Evolutionary conservation across 352 stramenopile species (phyloP).

Genomic region (Thraustochytrium sp.): DNA sequence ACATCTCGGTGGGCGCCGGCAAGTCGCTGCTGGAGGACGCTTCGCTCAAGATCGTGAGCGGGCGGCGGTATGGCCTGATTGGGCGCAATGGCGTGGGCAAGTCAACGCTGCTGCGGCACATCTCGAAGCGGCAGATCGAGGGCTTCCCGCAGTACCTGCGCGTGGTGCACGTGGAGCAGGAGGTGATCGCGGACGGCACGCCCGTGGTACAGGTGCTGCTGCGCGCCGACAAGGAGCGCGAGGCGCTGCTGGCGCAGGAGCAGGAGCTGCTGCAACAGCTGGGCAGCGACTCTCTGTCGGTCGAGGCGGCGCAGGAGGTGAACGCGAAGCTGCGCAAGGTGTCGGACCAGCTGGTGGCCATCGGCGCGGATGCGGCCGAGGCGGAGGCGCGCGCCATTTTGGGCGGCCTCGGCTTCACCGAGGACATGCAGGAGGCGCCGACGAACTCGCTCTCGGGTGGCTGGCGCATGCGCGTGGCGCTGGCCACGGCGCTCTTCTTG

Average conservation of each 20-base stretch:
- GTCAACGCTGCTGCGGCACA: slow-evolving; percentile 99
- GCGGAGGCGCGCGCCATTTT: slow-evolving; percentile 90
- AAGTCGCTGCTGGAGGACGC: slow-evolving; percentile 98
- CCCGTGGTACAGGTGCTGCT: slow-evolving; percentile 95
- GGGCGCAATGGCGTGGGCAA: slow-evolving; percentile 96
- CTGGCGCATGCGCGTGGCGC: slow-evolving; percentile 98
- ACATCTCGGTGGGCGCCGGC: slow-evolving; percentile 90
- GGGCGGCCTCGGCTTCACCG: slow-evolving; percentile 96
- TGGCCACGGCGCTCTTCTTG: slow-evolving; percentile 97
- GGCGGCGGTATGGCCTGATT: slow-evolving; percentile 94
- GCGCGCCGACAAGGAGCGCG: slow-evolving; percentile 86
- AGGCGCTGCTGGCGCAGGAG: slow-evolving; percentile 47
- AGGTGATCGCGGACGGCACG: slow-evolving; percentile 95
- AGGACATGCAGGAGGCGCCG: slow-evolving; percentile 94
- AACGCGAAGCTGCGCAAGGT: slow-evolving; percentile 63
- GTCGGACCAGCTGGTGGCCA: slow-evolving; percentile 90
- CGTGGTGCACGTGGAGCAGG: slow-evolving; percentile 99
- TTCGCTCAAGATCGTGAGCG: slow-evolving; percentile 90
- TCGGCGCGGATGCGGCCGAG: slow-evolving; percentile 90
- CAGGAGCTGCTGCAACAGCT: slow-evolving; percentile 48
- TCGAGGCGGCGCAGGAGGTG: not conserved
- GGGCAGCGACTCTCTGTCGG: not conserved
- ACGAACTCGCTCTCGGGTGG: slow-evolving; percentile 94
- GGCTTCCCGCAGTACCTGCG: slow-evolving; percentile 93
- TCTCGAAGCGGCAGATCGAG: slow-evolving; percentile 92